phyloP scores from a whole-genome alignment of 768 basidiomycete genomes.

The Vishniacozyma victoriae region DNA sequence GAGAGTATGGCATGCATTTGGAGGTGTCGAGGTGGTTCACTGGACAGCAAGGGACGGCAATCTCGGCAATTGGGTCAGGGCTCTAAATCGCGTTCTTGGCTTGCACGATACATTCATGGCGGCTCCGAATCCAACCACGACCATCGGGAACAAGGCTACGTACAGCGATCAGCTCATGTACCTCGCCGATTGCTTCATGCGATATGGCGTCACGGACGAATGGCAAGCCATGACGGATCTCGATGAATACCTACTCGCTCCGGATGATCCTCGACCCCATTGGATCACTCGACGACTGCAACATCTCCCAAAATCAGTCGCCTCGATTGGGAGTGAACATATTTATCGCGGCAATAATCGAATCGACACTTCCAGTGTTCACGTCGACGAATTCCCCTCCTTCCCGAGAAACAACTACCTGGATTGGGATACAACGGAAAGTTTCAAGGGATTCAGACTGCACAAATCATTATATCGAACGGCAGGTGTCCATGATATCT shows the following conservation, averaged over 20 bases:
- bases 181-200: constrained; percentile 5
- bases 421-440: constrained; percentile 2
- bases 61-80: constrained; percentile 1
- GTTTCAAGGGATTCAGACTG: background rate
- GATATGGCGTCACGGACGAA: constrained; percentile 4
- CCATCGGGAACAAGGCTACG: background rate
- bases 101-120: constrained; percentile 3
- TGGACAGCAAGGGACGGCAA: constrained; percentile 4
- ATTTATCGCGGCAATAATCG: background rate
- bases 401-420: constrained; percentile 2
- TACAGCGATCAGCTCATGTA: constrained; percentile 6
- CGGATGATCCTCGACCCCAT: background rate
- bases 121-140: no score
- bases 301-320: background rate
- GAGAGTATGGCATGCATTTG: constrained; percentile 8
- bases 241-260: constrained; percentile 4
- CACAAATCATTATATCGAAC: constrained; percentile 8
- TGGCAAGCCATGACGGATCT: constrained; percentile 9
- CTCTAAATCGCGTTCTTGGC: background rate
- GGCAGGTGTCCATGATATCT: background rate
- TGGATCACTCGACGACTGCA: background rate
- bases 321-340: constrained; percentile 3
- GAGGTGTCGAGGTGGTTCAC: constrained; percentile 8
- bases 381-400: background rate
- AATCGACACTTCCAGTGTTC: background rate